Percentiles rank a stretch among this genome's conserved stretches.
Conservation (phyloP, 805 yeast species). For the Lipomyces mesembrius region DNA sequence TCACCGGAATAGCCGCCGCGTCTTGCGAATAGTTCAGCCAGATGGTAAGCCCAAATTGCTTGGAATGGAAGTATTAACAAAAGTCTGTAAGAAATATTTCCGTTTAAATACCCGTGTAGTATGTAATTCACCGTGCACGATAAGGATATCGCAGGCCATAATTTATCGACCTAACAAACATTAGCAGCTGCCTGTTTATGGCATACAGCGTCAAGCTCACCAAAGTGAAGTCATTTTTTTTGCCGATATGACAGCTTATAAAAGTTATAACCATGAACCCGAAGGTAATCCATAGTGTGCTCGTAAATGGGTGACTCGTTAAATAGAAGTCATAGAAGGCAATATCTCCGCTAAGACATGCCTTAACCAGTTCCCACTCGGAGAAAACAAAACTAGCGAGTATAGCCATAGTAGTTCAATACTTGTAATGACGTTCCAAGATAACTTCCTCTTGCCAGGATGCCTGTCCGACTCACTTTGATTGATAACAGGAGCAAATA, state of each 20-base stretch:
- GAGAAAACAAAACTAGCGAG: not conserved
- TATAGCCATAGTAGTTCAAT: not conserved
- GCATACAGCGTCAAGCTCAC: not conserved
- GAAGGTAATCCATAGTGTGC: slow-evolving; percentile 2
- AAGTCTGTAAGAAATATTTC: slow-evolving; percentile 1
- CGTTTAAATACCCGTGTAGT: slow-evolving; percentile 15
- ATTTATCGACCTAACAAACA: slow-evolving; percentile 23
- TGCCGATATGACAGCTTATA: slow-evolving; percentile 21
- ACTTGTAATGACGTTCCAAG: not conserved
- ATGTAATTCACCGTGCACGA: slow-evolving; percentile 13
- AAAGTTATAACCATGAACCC: slow-evolving; percentile 13
- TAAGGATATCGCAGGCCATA: slow-evolving; percentile 27
- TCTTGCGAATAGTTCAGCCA: slow-evolving; percentile 18
- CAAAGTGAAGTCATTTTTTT: slow-evolving; percentile 20
- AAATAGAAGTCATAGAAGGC: slow-evolving; percentile 15
- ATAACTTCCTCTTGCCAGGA: too few species aligned
- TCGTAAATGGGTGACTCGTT: slow-evolving; percentile 16
- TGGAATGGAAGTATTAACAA: slow-evolving; percentile 10
- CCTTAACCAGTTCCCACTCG: slow-evolving; percentile 2
- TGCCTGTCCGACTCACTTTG: too few species aligned
- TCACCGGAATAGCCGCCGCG: slow-evolving; percentile 29
- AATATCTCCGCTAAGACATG: slow-evolving; percentile 2
- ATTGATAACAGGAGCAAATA: not conserved
- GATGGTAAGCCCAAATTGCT: slow-evolving; percentile 23
- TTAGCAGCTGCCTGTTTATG: not conserved